These are phyloP conservation scores for Nectriaceae sp. DNA, from an alignment of 2,329 filamentous ascomycete species.

Conservation along the genomic window DNA sequence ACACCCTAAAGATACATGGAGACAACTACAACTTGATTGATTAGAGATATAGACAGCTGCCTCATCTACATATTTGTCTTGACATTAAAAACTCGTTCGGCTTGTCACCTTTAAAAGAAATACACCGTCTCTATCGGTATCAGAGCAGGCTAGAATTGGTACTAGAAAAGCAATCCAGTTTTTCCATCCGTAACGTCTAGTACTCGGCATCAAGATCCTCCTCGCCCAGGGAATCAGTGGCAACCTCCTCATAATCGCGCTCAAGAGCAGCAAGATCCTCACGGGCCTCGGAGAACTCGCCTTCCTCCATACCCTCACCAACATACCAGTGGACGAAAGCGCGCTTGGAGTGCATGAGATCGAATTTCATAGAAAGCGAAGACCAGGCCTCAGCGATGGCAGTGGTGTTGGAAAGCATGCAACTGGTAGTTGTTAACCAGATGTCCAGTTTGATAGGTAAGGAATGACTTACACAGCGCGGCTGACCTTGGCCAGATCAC, in stretches of 20 bases:
- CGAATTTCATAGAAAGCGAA: slow-evolving; percentile 95
- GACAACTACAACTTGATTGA: slow-evolving; percentile 10
- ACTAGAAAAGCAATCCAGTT: slow-evolving; percentile 25
- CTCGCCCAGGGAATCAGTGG: slow-evolving; percentile 86
- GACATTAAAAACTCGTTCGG: slow-evolving; percentile 40
- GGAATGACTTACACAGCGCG: slow-evolving; percentile 81
- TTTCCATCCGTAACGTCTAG: slow-evolving; percentile 50
- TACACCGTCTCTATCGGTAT: slow-evolving; percentile 35
- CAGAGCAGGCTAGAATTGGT: slow-evolving; percentile 31
- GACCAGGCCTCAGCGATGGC: slow-evolving; percentile 98
- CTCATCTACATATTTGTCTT: slow-evolving; percentile 36
- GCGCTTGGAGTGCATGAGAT: slow-evolving; percentile 99
- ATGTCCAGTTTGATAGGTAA: background rate
- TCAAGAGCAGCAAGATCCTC: slow-evolving; percentile 98
- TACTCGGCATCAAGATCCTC: slow-evolving; percentile 92
- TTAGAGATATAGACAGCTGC: slow-evolving; percentile 12
- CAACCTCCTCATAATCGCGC: slow-evolving; percentile 98
- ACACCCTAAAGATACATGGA: no score
- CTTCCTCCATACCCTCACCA: slow-evolving; percentile 99
- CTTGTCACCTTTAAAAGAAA: slow-evolving; percentile 39
- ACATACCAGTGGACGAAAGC: slow-evolving; percentile 99
- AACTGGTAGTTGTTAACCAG: slow-evolving; percentile 50
- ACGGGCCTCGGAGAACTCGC: slow-evolving; percentile 98
- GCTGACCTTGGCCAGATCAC: slow-evolving; percentile 96
- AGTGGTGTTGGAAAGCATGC: slow-evolving; percentile 99